Percentiles rank a stretch among this genome's conserved stretches.
Evolutionary conservation across 306 rosid species (phyloP).

Genomic region (Astragalus glycyphyllos): DNA sequence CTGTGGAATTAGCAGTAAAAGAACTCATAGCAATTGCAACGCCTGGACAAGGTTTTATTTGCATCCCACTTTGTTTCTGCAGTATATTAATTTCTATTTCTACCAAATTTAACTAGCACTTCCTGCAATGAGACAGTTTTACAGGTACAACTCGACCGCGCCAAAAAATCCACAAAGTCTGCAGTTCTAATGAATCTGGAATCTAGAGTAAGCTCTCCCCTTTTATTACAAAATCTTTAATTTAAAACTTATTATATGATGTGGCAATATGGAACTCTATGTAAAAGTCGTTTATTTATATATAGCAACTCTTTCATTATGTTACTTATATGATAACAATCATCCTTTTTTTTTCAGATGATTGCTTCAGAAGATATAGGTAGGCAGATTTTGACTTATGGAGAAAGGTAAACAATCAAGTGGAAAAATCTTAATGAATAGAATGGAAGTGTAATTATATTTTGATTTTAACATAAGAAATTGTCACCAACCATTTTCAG

Average conservation of each 20-base stretch:
- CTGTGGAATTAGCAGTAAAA: conserved; percentile 76
- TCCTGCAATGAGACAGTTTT: conserved; percentile 61
- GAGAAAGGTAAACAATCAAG: conserved; percentile 72
- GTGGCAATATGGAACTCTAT: too few species aligned
- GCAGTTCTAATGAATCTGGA: conserved; percentile 98
- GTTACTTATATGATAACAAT: not conserved
- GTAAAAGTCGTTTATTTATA: too few species aligned
- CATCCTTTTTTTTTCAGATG: conserved; percentile 57
- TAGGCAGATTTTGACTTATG: conserved; percentile 92
- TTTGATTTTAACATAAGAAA: not conserved
- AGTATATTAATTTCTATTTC: conserved; percentile 26
- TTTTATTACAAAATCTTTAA: conserved; percentile 5
- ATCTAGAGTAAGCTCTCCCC: conserved; percentile 71
- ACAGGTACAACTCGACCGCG: conserved; percentile 83
- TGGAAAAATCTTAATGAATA: not conserved
- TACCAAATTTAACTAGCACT: not conserved
- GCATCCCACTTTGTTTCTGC: not conserved
- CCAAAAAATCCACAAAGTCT: conserved; percentile 85
- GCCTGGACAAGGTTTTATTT: conserved; percentile 79
- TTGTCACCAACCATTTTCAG: conserved; percentile 53
- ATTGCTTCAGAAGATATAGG: conserved; percentile 95
- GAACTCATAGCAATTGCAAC: conserved; percentile 81
- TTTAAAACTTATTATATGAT: too few species aligned
- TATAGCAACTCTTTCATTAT: not conserved
- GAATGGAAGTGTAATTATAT: conserved; percentile 14